Evolutionary conservation across 2,329 filamentous ascomycete species (phyloP), one percentile per base, ranked within the genome.

Genomic region (Alternaria triticimaculans): DNA sequence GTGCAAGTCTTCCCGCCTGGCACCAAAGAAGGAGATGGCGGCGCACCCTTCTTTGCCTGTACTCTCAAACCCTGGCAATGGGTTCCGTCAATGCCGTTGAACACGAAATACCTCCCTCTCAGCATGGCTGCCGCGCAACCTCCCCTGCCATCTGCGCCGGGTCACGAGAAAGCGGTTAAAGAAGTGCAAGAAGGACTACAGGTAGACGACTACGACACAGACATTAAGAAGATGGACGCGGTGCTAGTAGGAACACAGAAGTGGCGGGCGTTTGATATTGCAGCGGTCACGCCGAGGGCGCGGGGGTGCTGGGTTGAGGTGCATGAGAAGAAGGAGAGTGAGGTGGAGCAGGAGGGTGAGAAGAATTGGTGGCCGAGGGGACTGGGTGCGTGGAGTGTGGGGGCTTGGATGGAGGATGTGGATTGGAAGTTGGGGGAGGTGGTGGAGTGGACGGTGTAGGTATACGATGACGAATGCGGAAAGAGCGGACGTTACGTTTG

Each of bases 321-420:
- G 11, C 60, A 63, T 45, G 60, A 60, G 20, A 26, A 12, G 15
- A 44, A 41, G 10, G n/a, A 55, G 14, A 61, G 60, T 12, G 43
- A 50, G 6, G 62, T 51, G 15, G 53, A 61, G 7, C 62, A 58
- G 10, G 59, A 58, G 10, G 59, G 26, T 2, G 63, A 26, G 14
- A 41, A 54, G 18, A 65, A 58, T 57, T 78, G 69, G 45, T 78
- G 69, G 65, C 74, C 75, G 1, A 60, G 65, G 44, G 62, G 60
- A 1, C 30, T 76, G 15, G 54, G 49, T 14, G 66, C 71, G 23
- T 77, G 72, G 73, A 54, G 67, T 8, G 54, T 78, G 7, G 75
- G 75, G 5, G 69, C 58, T 18, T 78, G 76, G 76, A 66, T 75
- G 65, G 76, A 77, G 51, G 72, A 76, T 28, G 69, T 69, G 5